Evolutionary conservation across 2,329 filamentous ascomycete species (phyloP).

Genomic region (Lachnellula arida): DNA sequence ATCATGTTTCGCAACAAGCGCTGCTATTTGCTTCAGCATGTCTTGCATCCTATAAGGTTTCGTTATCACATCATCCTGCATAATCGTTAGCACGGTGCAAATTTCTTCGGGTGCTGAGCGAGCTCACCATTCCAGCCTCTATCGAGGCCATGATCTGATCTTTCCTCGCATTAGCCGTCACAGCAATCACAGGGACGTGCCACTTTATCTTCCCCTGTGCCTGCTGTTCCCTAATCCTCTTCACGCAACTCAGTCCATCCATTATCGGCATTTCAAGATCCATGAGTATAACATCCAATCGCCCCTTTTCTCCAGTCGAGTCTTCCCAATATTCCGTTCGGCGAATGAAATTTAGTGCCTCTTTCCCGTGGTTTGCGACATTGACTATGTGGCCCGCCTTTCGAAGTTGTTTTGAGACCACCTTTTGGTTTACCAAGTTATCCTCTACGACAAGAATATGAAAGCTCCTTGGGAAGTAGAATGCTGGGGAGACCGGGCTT

Average conservation of each 20-base stretch:
- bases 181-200: slow-evolving; percentile 69
- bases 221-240: slow-evolving; percentile 63
- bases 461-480: not conserved
- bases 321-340: slow-evolving; percentile 51
- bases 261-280: slow-evolving; percentile 80
- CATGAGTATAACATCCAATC: slow-evolving; percentile 48
- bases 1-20: slow-evolving; percentile 10
- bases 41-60: slow-evolving; percentile 24
- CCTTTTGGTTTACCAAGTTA: slow-evolving; percentile 56
- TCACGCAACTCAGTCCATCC: slow-evolving; percentile 71
- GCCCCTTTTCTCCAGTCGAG: slow-evolving; percentile 12
- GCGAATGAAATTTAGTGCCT: slow-evolving; percentile 53
- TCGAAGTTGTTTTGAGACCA: slow-evolving; percentile 47
- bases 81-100: slow-evolving; percentile 5
- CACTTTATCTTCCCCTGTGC: slow-evolving; percentile 49
- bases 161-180: slow-evolving; percentile 70
- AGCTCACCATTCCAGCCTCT: slow-evolving; percentile 63
- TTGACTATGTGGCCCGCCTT: slow-evolving; percentile 54
- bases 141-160: slow-evolving; percentile 68
- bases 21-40: slow-evolving; percentile 23
- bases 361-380: slow-evolving; percentile 59
- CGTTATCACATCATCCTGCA: slow-evolving; percentile 23
- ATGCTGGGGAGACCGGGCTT: not conserved
- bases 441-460: slow-evolving; percentile 53
- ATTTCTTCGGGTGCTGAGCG: not conserved